Percentiles rank a stretch among this genome's conserved stretches.
Evolutionary conservation across 345 rosid genomes (phyloP).

Genomic region (Eucalyptus decipiens): DNA sequence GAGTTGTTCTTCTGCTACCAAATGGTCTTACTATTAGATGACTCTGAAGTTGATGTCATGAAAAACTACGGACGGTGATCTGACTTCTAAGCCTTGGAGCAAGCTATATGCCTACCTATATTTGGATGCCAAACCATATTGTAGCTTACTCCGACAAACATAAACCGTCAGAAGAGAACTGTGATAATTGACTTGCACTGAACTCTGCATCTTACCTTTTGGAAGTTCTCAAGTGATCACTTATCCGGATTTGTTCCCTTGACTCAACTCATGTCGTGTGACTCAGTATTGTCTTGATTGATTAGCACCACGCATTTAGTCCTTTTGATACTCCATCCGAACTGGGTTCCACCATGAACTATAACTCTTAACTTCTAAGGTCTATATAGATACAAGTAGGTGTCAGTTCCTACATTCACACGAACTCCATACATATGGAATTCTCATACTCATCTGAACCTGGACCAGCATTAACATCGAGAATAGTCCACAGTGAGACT

Average conservation of each 20-base stretch:
- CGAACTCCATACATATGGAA: background rate
- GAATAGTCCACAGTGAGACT: background rate
- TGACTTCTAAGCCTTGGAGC: background rate
- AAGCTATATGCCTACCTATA: background rate
- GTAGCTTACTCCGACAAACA: background rate
- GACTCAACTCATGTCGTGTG: rapidly evolving
- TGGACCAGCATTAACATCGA: background rate
- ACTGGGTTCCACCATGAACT: too few species aligned
- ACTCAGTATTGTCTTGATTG: too few species aligned
- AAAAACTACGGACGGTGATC: background rate
- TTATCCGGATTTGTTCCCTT: too few species aligned
- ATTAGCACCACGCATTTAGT: too few species aligned
- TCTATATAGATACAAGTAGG: background rate
- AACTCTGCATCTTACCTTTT: background rate
- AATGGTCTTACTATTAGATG: too few species aligned
- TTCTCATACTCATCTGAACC: background rate
- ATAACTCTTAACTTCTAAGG: too few species aligned
- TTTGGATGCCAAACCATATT: background rate
- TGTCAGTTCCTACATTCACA: background rate
- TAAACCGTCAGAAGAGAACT: background rate
- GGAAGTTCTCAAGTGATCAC: background rate
- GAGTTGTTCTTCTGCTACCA: background rate
- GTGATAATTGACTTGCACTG: background rate
- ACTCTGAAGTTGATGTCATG: too few species aligned
- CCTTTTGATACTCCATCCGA: too few species aligned